Evolutionary conservation across 2,329 filamentous ascomycete species (phyloP).

Genomic region (Coniochaeta sp.): DNA sequence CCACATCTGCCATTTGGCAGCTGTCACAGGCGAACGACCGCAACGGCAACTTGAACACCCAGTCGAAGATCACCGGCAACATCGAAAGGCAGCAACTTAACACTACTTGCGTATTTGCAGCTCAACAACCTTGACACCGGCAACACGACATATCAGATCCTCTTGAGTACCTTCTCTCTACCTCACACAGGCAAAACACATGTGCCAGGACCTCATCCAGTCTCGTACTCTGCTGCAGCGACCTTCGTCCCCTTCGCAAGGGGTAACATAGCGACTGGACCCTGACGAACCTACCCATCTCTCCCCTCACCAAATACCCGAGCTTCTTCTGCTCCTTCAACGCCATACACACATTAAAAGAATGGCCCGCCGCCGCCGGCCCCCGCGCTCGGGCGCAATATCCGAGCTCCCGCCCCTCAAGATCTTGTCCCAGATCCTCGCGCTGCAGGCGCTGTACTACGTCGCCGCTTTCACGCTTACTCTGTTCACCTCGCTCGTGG

Average conservation of each 20-base stretch:
- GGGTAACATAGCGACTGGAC: not conserved
- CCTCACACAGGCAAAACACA: not conserved
- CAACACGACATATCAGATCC: not conserved
- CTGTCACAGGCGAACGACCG: not conserved
- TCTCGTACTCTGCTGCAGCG: not conserved
- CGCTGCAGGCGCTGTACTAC: conserved; percentile 45
- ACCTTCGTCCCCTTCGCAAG: not conserved
- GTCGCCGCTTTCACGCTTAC: conserved; percentile 14
- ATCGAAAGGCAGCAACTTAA: not conserved
- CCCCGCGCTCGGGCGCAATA: conserved; percentile 52
- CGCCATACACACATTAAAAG: not conserved
- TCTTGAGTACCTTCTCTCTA: too few relatives aligned
- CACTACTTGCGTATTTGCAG: too few relatives aligned
- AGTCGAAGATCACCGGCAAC: not conserved
- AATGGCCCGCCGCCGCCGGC: conserved; percentile 49
- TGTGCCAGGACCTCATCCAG: not conserved
- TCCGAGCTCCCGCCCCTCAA: conserved; percentile 53
- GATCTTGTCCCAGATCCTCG: conserved; percentile 51
- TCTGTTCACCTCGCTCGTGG: conserved; percentile 47
- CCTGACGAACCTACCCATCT: not conserved
- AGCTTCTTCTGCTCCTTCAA: too few relatives aligned
- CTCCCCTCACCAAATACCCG: too few relatives aligned
- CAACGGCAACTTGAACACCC: not conserved
- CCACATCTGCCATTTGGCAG: not conserved
- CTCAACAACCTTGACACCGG: not conserved